Percentiles rank a stretch among this genome's conserved stretches.
Conservation (phyloP, 768 basidiomycete genomes). For the Phaeotremella fagi region DNA sequence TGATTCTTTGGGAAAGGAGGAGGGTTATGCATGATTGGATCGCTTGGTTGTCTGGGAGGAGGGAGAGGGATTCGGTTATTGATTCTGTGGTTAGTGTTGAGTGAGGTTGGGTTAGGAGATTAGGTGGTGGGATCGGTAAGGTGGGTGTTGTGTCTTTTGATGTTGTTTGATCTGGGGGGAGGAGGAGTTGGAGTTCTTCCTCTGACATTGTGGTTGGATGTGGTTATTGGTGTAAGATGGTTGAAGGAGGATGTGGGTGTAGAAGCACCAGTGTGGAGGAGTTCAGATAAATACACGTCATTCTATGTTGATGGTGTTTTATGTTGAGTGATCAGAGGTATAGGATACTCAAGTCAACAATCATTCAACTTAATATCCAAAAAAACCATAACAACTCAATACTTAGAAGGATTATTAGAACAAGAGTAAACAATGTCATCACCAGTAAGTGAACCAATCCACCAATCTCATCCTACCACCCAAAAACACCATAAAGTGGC, state of each 20-base stretch:
- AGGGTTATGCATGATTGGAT: slow-evolving; percentile 4
- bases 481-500: too few relatives aligned
- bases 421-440: too few relatives aligned
- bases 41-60: slow-evolving; percentile 13
- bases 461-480: too few relatives aligned
- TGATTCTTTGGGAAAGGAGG: slow-evolving; percentile 1
- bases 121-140: not conserved
- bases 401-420: too few relatives aligned
- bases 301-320: not conserved
- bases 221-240: too few relatives aligned
- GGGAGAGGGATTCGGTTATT: slow-evolving; percentile 2
- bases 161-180: not conserved
- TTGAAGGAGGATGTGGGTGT: not conserved
- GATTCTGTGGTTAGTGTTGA: not conserved
- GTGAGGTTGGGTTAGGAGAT: not conserved
- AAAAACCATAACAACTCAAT: too few relatives aligned
- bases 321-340: not conserved
- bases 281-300: not conserved
- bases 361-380: too few relatives aligned
- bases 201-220: too few relatives aligned
- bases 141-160: not conserved
- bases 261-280: not conserved
- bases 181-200: too few relatives aligned
- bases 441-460: too few relatives aligned
- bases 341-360: too few relatives aligned